phyloP scores from a whole-genome alignment of 768 basidiomycete species.

The Arthromyces matolae region DNA sequence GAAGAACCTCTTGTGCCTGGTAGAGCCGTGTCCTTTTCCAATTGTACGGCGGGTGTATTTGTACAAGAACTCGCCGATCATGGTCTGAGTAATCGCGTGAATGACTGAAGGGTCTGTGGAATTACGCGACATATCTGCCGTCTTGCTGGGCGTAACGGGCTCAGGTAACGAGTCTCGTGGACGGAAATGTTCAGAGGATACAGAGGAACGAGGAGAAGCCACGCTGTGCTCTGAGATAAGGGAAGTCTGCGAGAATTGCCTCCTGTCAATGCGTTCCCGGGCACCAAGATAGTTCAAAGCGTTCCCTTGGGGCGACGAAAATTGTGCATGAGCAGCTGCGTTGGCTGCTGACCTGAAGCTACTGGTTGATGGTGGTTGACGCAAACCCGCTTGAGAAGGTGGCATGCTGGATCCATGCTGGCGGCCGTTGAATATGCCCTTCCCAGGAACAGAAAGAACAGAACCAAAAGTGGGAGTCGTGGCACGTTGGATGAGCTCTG shows the following conservation, averaged over 20 bases:
- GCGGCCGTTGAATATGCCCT: slow-evolving; percentile 43
- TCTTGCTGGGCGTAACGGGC: slow-evolving; percentile 46
- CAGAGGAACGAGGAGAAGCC: slow-evolving; percentile 73
- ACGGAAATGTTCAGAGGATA: slow-evolving; percentile 71
- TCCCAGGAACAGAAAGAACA: slow-evolving; percentile 53
- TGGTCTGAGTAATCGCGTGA: slow-evolving; percentile 97
- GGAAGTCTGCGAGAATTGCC: slow-evolving; percentile 65
- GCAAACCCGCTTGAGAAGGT: slow-evolving; percentile 59
- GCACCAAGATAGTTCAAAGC: slow-evolving; percentile 47
- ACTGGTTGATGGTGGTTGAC: slow-evolving; percentile 72
- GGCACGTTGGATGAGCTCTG: slow-evolving; percentile 89
- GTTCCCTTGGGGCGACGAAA: slow-evolving; percentile 36
- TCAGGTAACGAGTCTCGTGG: slow-evolving; percentile 32
- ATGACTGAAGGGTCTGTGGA: slow-evolving; percentile 87
- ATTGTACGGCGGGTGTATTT: slow-evolving; percentile 92
- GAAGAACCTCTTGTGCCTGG: slow-evolving; percentile 92
- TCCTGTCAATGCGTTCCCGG: slow-evolving; percentile 45
- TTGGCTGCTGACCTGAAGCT: slow-evolving; percentile 78
- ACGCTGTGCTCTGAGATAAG: slow-evolving; percentile 66
- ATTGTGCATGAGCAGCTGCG: slow-evolving; percentile 49
- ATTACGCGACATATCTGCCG: slow-evolving; percentile 38
- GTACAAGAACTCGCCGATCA: slow-evolving; percentile 98
- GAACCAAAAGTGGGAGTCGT: slow-evolving; percentile 80
- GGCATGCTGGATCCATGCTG: slow-evolving; percentile 77
- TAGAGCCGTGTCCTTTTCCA: slow-evolving; percentile 87